Evolutionary conservation across 345 rosid genomes (phyloP), one percentile per base, ranked within the genome.

Genomic region (Citrus cavaleriei): DNA sequence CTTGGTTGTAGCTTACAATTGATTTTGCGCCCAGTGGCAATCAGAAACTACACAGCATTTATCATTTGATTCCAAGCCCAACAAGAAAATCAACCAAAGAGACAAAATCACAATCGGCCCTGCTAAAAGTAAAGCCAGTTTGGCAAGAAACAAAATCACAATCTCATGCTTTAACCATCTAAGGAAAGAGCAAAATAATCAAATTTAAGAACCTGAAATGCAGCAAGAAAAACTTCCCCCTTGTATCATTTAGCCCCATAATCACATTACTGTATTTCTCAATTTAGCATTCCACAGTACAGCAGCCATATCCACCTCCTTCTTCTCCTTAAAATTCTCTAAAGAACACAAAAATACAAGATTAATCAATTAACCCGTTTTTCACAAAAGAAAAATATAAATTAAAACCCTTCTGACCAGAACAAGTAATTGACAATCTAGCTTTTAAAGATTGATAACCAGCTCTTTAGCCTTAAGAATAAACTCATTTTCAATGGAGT

Each of bases 231-330:
- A 86, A 82, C 27, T 84, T 91, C 99, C 30, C 30, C 60, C 81
- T 80, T 19, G 96, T 93, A 88, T 93, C 99, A 76, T 95, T 95
- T 75, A 95, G 88, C 42, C 96, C 99, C 80, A 80, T 91, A 68
- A 86, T 80, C 67, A 93, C 93, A 80, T 93, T 87, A 80, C 96
- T 92, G 83, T 93, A 93, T 87, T 97, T 87, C 85, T 95, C 98
- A 8, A 95, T 95, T 95, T 95, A 19, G 95, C 98, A 12, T 98
- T 95, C 97, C 97, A 95, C 46, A 93, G 84, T 72, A 95, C 96
- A 79, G 30, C 97, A 27, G 90, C 89, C 82, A 74, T 93, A 68
- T 92, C 94, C 85, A 95, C 97, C 85, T 89, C 86, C 27, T 27
- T 27, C 84, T 46, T 92, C 40, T 84, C 84, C 90, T 89, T 93